Conservation (phyloP, 2,329 filamentous ascomycete species). For the Fusarium avenaceum region DNA sequence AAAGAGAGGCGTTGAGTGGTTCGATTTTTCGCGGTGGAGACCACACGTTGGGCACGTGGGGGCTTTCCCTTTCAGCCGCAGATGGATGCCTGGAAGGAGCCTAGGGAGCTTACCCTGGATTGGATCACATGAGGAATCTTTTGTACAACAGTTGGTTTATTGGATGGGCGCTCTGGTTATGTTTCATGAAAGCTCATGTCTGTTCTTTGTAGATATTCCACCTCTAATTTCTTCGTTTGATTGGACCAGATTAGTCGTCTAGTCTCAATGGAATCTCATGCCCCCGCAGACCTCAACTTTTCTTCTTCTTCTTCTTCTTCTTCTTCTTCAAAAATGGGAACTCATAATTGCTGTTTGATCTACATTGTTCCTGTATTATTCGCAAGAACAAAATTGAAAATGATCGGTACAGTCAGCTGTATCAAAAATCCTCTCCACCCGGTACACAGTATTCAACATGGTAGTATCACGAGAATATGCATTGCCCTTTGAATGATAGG, state of each 20-base stretch:
- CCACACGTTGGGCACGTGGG: conserved; percentile 43
- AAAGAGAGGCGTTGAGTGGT: conserved; percentile 26
- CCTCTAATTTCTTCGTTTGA: not conserved
- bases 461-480: not conserved
- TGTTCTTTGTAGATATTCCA: not conserved
- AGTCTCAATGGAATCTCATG: no score
- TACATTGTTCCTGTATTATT: not conserved
- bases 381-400: conserved; percentile 32
- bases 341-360: no score
- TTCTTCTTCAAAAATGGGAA: no score
- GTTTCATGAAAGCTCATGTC: not conserved
- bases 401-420: conserved; percentile 18
- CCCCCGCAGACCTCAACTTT: no score
- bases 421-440: conserved; percentile 11
- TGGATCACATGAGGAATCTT: not conserved
- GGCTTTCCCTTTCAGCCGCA: conserved; percentile 41
- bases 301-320: no score
- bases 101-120: conserved; percentile 32
- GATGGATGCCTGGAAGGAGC: conserved; percentile 8
- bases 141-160: not conserved
- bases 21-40: conserved; percentile 23
- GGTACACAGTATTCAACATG: not conserved
- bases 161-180: not conserved
- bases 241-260: not conserved
- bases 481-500: not conserved